phyloP scores from a whole-genome alignment of 2,329 filamentous ascomycete genomes.

The Cladosporium sp. region DNA sequence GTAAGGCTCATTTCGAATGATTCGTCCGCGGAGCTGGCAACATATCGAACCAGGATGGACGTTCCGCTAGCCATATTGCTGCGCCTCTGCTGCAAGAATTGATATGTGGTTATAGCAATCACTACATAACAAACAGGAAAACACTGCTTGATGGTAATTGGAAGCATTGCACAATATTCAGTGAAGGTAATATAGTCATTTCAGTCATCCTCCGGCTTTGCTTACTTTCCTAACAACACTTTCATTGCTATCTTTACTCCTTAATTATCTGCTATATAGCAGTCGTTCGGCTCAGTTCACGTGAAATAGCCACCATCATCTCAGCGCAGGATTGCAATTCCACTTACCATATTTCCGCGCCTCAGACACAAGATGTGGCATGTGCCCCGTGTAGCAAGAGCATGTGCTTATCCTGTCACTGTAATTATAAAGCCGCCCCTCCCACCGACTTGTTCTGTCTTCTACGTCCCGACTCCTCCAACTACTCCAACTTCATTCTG shows the following conservation, averaged over 20 bases:
- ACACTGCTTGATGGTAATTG: too few relatives aligned
- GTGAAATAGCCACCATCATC: neutral
- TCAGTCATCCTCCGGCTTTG: too few relatives aligned
- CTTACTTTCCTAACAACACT: too few relatives aligned
- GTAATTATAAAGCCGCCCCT: neutral
- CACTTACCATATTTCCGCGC: neutral
- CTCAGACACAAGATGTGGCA: neutral
- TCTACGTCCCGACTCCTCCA: neutral
- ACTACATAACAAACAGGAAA: too few relatives aligned
- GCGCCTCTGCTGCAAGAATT: neutral
- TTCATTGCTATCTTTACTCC: too few relatives aligned
- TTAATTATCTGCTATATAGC: too few relatives aligned
- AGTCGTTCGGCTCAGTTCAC: neutral
- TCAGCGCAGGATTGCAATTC: neutral
- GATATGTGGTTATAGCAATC: too few relatives aligned
- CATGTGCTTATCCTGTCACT: neutral
- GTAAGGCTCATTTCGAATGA: too few relatives aligned
- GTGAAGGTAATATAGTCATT: too few relatives aligned
- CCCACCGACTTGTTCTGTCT: neutral
- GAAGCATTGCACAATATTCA: too few relatives aligned
- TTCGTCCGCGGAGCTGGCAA: too few relatives aligned
- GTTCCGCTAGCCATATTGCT: neutral
- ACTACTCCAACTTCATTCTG: neutral
- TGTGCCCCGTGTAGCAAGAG: neutral
- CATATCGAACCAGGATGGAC: neutral